These are phyloP conservation scores for Fennellomyces sp. DNA, from an alignment of 371 early-diverging fungal species.

Conservation along the genomic window DNA sequence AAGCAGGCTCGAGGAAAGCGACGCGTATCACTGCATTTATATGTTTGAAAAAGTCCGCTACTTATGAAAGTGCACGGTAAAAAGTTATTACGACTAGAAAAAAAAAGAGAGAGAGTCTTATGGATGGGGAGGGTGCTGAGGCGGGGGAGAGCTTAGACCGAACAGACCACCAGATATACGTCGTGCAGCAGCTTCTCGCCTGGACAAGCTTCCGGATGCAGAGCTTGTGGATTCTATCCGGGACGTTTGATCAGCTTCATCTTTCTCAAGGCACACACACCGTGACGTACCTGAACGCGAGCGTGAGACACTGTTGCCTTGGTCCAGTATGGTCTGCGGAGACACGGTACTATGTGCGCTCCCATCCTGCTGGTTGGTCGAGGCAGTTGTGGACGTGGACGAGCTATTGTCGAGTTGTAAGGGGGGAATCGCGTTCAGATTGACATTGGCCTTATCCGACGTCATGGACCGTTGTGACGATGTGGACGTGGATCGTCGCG, in stretches of 20 bases:
- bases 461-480: conserved; percentile 51
- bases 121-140: conserved; percentile 38
- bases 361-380: conserved; percentile 7
- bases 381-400: conserved; percentile 15
- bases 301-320: conserved; percentile 9
- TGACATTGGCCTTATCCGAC: conserved; percentile 35
- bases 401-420: conserved; percentile 38
- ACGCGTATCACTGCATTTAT: neutral
- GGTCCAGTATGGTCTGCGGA: conserved; percentile 26
- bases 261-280: neutral
- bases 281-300: conserved; percentile 27
- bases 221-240: conserved; percentile 38
- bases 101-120: neutral
- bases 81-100: neutral
- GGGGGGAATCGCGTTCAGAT: conserved; percentile 40
- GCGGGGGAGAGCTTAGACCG: conserved; percentile 40
- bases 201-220: conserved; percentile 23
- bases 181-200: conserved; percentile 30
- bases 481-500: conserved; percentile 47
- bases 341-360: conserved; percentile 16
- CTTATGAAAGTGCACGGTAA: neutral
- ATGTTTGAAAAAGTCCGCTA: neutral
- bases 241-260: neutral
- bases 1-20: neutral
- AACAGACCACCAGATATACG: conserved; percentile 45